These are phyloP conservation scores for Globisporangium irregulare DNA, from an alignment of 352 stramenopile species.

Conservation along the genomic window DNA sequence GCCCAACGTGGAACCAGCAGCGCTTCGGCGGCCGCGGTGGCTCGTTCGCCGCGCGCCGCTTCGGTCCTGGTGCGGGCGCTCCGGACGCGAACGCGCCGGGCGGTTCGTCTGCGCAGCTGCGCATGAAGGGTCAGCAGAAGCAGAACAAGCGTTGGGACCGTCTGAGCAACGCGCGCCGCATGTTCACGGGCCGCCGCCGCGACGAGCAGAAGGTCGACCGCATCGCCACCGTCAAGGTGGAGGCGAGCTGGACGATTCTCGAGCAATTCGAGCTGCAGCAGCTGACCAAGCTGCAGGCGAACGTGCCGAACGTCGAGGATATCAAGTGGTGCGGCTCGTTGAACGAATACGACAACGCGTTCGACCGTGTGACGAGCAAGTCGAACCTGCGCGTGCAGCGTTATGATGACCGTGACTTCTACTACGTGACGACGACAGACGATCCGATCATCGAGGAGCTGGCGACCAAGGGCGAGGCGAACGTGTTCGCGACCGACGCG, in stretches of 20 bases:
- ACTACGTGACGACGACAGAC: constrained; percentile 96
- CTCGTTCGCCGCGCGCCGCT: constrained; percentile 30
- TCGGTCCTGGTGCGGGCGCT: constrained; percentile 22
- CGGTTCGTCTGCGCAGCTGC: constrained; percentile 54
- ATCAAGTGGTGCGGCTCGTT: constrained; percentile 94
- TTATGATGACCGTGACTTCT: constrained; percentile 93
- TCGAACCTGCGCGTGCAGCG: constrained; percentile 74
- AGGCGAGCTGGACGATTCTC: constrained; percentile 90
- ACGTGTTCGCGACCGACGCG: constrained; percentile 97
- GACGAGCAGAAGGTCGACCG: constrained; percentile 83
- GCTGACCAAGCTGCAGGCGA: constrained; percentile 93
- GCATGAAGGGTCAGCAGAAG: constrained; percentile 85
- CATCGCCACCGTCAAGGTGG: constrained; percentile 88
- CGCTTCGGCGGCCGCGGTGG: constrained; percentile 63
- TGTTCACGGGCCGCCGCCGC: constrained; percentile 55
- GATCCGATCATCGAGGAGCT: constrained; percentile 95
- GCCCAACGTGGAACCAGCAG: constrained; percentile 85
- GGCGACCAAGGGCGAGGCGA: constrained; percentile 86
- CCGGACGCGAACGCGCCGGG: constrained; percentile 37
- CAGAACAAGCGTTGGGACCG: constrained; percentile 85
- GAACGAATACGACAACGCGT: constrained; percentile 93
- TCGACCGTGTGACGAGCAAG: constrained; percentile 92
- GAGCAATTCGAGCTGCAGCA: constrained; percentile 97
- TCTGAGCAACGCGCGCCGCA: constrained; percentile 70
- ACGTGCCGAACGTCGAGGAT: constrained; percentile 86